Conservation (phyloP, 495 filamentous ascomycete genomes). For the Hypoxylon trugodes region DNA sequence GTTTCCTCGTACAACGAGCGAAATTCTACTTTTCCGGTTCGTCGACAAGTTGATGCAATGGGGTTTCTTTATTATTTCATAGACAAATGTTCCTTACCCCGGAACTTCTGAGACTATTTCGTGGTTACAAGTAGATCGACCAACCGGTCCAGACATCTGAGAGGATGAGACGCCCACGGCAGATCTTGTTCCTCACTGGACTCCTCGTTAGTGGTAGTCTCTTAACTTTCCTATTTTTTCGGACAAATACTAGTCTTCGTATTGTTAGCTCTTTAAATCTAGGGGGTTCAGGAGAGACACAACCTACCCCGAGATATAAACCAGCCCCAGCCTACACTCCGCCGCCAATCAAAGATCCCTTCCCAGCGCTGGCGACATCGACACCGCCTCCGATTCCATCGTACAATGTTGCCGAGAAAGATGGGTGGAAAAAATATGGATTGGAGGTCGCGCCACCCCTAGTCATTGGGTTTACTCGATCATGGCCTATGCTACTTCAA, state of each 20-base stretch:
- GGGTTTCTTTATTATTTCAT: too few relatives aligned
- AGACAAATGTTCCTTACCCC: too few relatives aligned
- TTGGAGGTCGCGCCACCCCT: slow-evolving; percentile 56
- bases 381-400: slow-evolving; percentile 53
- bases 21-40: too few relatives aligned
- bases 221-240: slow-evolving; percentile 7
- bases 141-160: not conserved
- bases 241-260: not conserved
- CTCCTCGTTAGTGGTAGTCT: slow-evolving; percentile 11
- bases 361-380: slow-evolving; percentile 47
- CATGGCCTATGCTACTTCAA: slow-evolving; percentile 67
- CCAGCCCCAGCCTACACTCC: slow-evolving; percentile 47
- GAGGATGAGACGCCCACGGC: slow-evolving; percentile 16
- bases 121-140: not conserved
- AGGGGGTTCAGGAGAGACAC: not conserved
- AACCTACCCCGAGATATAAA: slow-evolving; percentile 44
- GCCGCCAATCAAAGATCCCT: slow-evolving; percentile 49
- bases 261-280: slow-evolving; percentile 1
- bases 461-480: slow-evolving; percentile 68
- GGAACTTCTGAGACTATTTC: not conserved
- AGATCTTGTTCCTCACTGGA: slow-evolving; percentile 4
- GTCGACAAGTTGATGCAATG: too few relatives aligned
- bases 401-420: slow-evolving; percentile 50
- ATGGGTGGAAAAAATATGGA: slow-evolving; percentile 47
- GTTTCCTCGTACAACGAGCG: too few relatives aligned